Conservation (phyloP, 1,284 basidiomycete genomes). For the Rhodotorula glutinis region DNA sequence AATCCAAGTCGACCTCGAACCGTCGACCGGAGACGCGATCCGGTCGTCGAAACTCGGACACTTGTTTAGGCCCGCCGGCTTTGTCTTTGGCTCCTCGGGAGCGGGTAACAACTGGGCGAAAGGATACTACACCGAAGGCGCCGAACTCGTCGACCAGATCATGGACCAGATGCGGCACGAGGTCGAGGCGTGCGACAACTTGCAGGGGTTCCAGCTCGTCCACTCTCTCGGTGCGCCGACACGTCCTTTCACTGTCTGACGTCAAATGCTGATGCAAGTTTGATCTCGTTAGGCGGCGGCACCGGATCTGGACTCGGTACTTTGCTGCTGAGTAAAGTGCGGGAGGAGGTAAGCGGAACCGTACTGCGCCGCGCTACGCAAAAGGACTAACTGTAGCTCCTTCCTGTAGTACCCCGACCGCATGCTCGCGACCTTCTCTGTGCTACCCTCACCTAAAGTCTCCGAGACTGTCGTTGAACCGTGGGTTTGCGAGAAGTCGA, state of each 20-base stretch:
- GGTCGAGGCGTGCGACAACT: conserved; percentile 71
- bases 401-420: conserved; percentile 51
- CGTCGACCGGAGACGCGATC: conserved; percentile 75
- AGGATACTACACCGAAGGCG: conserved; percentile 69
- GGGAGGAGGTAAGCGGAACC: conserved; percentile 55
- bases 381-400: no score
- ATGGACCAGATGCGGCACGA: conserved; percentile 54
- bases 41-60: conserved; percentile 17
- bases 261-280: background rate
- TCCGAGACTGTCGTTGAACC: conserved; percentile 90
- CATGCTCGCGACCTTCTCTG: conserved; percentile 89
- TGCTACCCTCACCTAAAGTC: conserved; percentile 88
- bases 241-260: background rate
- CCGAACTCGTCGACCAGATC: conserved; percentile 82
- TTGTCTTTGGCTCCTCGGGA: conserved; percentile 64
- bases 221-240: conserved; percentile 70
- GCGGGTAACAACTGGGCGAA: conserved; percentile 91
- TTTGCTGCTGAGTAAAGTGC: conserved; percentile 74
- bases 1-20: conserved; percentile 84
- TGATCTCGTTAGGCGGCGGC: conserved; percentile 58
- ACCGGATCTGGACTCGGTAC: conserved; percentile 84
- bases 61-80: conserved; percentile 71
- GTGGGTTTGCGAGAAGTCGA: no score
- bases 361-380: background rate
- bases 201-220: conserved; percentile 90